These are phyloP conservation scores for Grifola frondosa DNA, from an alignment of 1,284 basidiomycete genomes.

Conservation along the genomic window DNA sequence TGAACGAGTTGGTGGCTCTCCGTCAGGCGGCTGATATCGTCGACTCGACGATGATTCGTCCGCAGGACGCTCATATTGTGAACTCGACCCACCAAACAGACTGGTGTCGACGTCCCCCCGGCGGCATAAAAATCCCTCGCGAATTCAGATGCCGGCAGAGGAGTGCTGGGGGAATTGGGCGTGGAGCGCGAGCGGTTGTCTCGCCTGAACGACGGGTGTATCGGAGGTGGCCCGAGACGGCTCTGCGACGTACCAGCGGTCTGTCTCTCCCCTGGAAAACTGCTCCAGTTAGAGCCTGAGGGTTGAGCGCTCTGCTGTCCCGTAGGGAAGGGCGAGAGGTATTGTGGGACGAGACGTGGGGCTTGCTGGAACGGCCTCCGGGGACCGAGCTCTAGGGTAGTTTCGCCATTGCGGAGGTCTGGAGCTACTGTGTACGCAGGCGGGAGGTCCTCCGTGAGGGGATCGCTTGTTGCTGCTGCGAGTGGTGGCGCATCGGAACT, in stretches of 20 bases:
- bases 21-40: slow-evolving; percentile 22
- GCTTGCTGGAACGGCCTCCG: slow-evolving; percentile 57
- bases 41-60: slow-evolving; percentile 15
- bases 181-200: slow-evolving; percentile 10
- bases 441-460: slow-evolving; percentile 49
- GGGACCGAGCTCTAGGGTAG: slow-evolving; percentile 61
- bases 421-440: slow-evolving; percentile 66
- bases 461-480: slow-evolving; percentile 12
- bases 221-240: slow-evolving; percentile 18
- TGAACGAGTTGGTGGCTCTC: slow-evolving; percentile 20
- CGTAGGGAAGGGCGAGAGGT: slow-evolving; percentile 14
- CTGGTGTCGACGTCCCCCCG: slow-evolving; percentile 29
- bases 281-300: slow-evolving; percentile 12
- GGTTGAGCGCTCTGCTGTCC: too few species aligned
- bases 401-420: slow-evolving; percentile 53
- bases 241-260: slow-evolving; percentile 5
- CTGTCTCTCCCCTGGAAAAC: slow-evolving; percentile 17
- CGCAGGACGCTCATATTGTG: slow-evolving; percentile 27
- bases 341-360: slow-evolving; percentile 26
- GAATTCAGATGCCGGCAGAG: slow-evolving; percentile 48
- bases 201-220: slow-evolving; percentile 15
- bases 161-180: slow-evolving; percentile 12
- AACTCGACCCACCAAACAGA: slow-evolving; percentile 17
- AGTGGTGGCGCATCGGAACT: background rate
- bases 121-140: slow-evolving; percentile 56